phyloP scores from a whole-genome alignment of 371 early-diverging fungal species.

The Mucor plumbeus region DNA sequence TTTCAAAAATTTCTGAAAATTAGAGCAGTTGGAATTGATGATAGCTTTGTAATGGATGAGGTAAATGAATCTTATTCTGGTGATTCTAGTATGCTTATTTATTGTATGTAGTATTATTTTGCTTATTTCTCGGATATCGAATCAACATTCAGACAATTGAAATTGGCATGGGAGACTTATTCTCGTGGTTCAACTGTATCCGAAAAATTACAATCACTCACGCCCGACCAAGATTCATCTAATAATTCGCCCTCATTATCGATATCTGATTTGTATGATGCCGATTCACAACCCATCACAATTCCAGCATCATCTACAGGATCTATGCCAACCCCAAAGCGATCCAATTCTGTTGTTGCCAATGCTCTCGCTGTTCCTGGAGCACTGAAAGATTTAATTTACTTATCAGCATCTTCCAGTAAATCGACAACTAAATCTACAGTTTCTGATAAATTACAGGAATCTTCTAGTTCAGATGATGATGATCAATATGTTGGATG shows the following conservation, averaged over 20 bases:
- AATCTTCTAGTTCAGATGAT: conserved; percentile 47
- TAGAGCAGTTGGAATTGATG: conserved; percentile 64
- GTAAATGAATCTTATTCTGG: conserved; percentile 26
- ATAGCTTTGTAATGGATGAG: conserved; percentile 69
- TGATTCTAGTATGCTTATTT: not conserved
- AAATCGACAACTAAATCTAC: conserved; percentile 9
- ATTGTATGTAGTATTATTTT: conserved; percentile 63
- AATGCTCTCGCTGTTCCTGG: conserved; percentile 43
- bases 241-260: conserved; percentile 43
- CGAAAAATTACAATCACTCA: not conserved
- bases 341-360: conserved; percentile 32
- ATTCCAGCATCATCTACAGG: conserved; percentile 18
- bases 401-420: conserved; percentile 23
- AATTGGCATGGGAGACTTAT: conserved; percentile 35
- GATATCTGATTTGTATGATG: conserved; percentile 45
- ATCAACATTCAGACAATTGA: conserved; percentile 40
- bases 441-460: conserved; percentile 3
- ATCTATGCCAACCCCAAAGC: not conserved
- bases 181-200: not conserved
- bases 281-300: conserved; percentile 36
- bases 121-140: conserved; percentile 68
- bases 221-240: conserved; percentile 9
- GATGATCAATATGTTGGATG: conserved; percentile 43
- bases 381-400: conserved; percentile 39
- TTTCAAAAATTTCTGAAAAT: conserved; percentile 67